phyloP scores from a whole-genome alignment of 2,329 filamentous ascomycete species.

The Colletotrichum sp. region DNA sequence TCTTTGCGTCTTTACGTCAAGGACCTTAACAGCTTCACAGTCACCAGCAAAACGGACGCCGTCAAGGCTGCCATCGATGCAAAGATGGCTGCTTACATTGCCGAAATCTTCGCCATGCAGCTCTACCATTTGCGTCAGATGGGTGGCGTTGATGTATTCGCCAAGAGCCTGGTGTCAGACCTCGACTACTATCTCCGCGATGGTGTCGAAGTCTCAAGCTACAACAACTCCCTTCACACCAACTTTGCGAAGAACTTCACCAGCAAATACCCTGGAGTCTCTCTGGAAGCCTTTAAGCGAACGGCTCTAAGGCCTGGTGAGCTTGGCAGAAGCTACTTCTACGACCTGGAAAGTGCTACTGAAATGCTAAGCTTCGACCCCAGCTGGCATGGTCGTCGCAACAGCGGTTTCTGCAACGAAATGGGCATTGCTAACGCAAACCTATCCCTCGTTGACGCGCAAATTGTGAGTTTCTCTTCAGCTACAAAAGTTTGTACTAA shows the following conservation, averaged over 20 bases:
- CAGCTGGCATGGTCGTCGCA: constrained; percentile 73
- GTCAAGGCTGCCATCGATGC: constrained; percentile 66
- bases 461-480: constrained; percentile 68
- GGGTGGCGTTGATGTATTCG: constrained; percentile 67
- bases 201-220: constrained; percentile 78
- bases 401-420: constrained; percentile 80
- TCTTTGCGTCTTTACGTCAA: constrained; percentile 75
- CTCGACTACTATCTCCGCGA: constrained; percentile 81
- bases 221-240: constrained; percentile 85
- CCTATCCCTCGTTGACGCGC: constrained; percentile 88
- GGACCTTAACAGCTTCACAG: constrained; percentile 55
- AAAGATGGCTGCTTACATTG: constrained; percentile 79
- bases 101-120: constrained; percentile 90
- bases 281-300: constrained; percentile 80
- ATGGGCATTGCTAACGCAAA: constrained; percentile 89
- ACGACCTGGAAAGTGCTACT: constrained; percentile 77
- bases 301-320: constrained; percentile 69
- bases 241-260: constrained; percentile 88
- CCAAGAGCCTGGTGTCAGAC: constrained; percentile 74
- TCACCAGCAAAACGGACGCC: constrained; percentile 60
- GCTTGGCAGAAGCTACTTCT: constrained; percentile 82
- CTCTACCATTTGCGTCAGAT: constrained; percentile 84
- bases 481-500: constrained; percentile 24
- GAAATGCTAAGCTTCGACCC: constrained; percentile 78
- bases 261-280: constrained; percentile 74